phyloP scores from a whole-genome alignment of 768 basidiomycete species.

The Tephrocybe sp. region DNA sequence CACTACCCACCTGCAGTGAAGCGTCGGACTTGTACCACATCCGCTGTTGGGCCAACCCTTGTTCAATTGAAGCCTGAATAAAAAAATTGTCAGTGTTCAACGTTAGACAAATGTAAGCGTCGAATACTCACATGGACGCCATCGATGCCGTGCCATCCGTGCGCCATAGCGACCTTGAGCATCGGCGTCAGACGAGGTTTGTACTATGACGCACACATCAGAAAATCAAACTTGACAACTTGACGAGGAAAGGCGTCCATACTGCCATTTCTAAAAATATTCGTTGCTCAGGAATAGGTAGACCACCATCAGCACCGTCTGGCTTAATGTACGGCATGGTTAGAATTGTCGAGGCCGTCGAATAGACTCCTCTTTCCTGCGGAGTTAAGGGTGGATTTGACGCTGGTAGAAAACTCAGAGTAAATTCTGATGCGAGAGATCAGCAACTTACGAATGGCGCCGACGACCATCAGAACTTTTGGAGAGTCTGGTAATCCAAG shows the following conservation, averaged over 20 bases:
- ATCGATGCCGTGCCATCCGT: constrained; percentile 34
- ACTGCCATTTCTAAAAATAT: constrained; percentile 38
- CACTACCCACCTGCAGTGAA: constrained; percentile 15
- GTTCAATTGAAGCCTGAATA: constrained; percentile 34
- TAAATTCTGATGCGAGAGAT: background rate
- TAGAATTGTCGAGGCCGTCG: constrained; percentile 28
- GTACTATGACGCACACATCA: constrained; percentile 17
- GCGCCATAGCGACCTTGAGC: constrained; percentile 31
- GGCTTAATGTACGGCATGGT: constrained; percentile 29
- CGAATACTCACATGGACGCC: constrained; percentile 23
- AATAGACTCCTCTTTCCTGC: constrained; percentile 33
- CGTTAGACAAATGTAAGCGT: background rate
- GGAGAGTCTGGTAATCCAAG: constrained; percentile 24
- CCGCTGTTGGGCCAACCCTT: constrained; percentile 37
- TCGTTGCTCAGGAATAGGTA: constrained; percentile 28
- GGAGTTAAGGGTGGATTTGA: constrained; percentile 27
- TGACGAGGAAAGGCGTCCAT: background rate
- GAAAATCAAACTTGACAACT: background rate
- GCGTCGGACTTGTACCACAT: constrained; percentile 30
- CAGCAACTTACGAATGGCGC: constrained; percentile 31
- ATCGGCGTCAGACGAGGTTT: constrained; percentile 32
- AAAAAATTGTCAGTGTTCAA: background rate
- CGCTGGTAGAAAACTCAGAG: constrained; percentile 3
- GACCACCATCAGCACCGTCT: constrained; percentile 6
- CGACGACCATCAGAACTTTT: constrained; percentile 31